These are phyloP conservation scores for Eurotiales sp. DNA, from an alignment of 2,329 filamentous ascomycete species.

Conservation along the genomic window DNA sequence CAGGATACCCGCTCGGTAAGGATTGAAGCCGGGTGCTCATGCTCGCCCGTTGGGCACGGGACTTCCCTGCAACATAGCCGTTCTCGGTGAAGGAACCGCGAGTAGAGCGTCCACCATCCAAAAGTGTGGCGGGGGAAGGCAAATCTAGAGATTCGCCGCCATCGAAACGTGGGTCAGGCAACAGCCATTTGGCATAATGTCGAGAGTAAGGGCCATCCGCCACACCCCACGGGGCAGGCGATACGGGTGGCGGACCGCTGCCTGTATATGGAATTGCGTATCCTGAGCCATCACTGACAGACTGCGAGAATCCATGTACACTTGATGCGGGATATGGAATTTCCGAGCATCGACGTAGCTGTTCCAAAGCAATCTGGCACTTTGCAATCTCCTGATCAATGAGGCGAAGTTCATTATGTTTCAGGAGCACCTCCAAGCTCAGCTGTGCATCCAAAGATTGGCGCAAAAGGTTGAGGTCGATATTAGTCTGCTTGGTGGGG, in stretches of 20 bases:
- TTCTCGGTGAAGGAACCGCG: constrained; percentile 67
- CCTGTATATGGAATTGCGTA: constrained; percentile 60
- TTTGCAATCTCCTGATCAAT: constrained; percentile 97
- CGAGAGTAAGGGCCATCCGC: constrained; percentile 88
- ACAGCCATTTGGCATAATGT: constrained; percentile 93
- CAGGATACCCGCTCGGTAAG: constrained; percentile 66
- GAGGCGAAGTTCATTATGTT: constrained; percentile 88
- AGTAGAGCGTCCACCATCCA: constrained; percentile 64
- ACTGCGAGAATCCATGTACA: constrained; percentile 55
- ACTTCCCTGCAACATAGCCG: constrained; percentile 49
- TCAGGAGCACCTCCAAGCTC: constrained; percentile 84
- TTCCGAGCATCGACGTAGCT: constrained; percentile 85
- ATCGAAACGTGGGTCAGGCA: constrained; percentile 84
- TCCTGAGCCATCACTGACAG: constrained; percentile 71
- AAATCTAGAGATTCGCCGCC: constrained; percentile 46
- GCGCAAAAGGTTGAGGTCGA: constrained; percentile 51
- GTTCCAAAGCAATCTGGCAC: constrained; percentile 88
- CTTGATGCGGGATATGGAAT: constrained; percentile 80
- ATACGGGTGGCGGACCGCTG: constrained; percentile 65
- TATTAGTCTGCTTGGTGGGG: constrained; percentile 21
- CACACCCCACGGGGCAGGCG: constrained; percentile 86
- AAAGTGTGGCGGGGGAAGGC: constrained; percentile 36
- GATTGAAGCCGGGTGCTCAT: constrained; percentile 64
- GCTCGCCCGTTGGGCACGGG: constrained; percentile 56
- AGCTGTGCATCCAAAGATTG: constrained; percentile 81